Percentiles rank a stretch among this genome's conserved stretches.
phyloP scores from a whole-genome alignment of 345 rosid genomes.

The Mercurialis annua region DNA sequence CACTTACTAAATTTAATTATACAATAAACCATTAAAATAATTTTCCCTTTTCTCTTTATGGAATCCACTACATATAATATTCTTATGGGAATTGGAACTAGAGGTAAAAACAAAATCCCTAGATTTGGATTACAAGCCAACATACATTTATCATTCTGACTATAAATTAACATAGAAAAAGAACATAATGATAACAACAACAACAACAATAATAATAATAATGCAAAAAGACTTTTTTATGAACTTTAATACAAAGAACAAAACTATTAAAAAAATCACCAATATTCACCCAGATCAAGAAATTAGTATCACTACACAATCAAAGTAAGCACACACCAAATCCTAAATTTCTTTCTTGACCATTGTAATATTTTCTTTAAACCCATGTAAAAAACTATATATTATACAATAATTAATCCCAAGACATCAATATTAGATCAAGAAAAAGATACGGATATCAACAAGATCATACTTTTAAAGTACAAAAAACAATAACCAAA shows the following conservation, averaged over 20 bases:
- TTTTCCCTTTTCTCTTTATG: constrained; percentile 14
- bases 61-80: background rate
- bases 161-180: no score
- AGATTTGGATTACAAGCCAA: constrained; percentile 11
- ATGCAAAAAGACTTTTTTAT: background rate
- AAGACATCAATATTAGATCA: constrained; percentile 14
- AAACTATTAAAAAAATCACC: background rate
- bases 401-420: background rate
- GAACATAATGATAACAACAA: background rate
- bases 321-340: background rate
- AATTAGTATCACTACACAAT: background rate
- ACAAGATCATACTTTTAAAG: background rate
- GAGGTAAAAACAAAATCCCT: constrained; percentile 4
- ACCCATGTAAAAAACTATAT: background rate
- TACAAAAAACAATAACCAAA: background rate
- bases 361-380: background rate
- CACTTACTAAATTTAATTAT: background rate
- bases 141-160: no score
- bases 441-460: background rate
- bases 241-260: no score
- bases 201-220: background rate
- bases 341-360: background rate
- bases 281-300: background rate
- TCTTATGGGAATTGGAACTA: background rate
- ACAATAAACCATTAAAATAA: background rate